A percentile compares a stretch with the other conserved stretches of the same genome.
These are phyloP conservation scores for Talaromyces liani DNA, from an alignment of 495 filamentous ascomycete genomes.

Conservation along the genomic window DNA sequence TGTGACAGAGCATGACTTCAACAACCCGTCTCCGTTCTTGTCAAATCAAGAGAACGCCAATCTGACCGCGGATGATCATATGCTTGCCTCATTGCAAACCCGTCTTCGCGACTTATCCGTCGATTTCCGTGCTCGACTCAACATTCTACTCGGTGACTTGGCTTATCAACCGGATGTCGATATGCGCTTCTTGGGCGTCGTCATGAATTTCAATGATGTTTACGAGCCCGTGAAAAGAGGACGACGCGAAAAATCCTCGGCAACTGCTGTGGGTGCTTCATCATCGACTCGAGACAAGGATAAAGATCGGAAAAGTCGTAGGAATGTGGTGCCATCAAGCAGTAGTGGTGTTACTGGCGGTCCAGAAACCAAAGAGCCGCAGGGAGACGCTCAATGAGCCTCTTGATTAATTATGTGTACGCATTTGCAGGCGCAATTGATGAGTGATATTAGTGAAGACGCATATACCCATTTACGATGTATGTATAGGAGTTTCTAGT, in stretches of 20 bases:
- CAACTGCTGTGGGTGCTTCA: slow-evolving; percentile 12
- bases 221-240: slow-evolving; percentile 63
- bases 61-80: slow-evolving; percentile 44
- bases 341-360: background rate
- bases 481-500: background rate
- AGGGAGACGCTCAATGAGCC: background rate
- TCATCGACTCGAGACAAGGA: slow-evolving; percentile 4
- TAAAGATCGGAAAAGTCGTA: background rate
- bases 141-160: slow-evolving; percentile 79
- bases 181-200: slow-evolving; percentile 89
- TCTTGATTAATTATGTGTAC: background rate
- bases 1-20: slow-evolving; percentile 46
- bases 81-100: slow-evolving; percentile 68
- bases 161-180: slow-evolving; percentile 91
- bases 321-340: background rate
- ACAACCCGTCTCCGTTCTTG: slow-evolving; percentile 9
- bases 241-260: slow-evolving; percentile 27
- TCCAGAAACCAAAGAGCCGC: background rate
- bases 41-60: slow-evolving; percentile 12
- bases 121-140: slow-evolving; percentile 68
- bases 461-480: slow-evolving; percentile 3
- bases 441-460: background rate
- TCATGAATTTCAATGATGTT: slow-evolving; percentile 99
- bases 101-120: slow-evolving; percentile 62
- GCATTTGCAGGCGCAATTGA: background rate